Percentiles rank a stretch among this genome's conserved stretches.
These are phyloP conservation scores for Moricandia moricandioides DNA, from an alignment of 345 rosid species.

Conservation along the genomic window DNA sequence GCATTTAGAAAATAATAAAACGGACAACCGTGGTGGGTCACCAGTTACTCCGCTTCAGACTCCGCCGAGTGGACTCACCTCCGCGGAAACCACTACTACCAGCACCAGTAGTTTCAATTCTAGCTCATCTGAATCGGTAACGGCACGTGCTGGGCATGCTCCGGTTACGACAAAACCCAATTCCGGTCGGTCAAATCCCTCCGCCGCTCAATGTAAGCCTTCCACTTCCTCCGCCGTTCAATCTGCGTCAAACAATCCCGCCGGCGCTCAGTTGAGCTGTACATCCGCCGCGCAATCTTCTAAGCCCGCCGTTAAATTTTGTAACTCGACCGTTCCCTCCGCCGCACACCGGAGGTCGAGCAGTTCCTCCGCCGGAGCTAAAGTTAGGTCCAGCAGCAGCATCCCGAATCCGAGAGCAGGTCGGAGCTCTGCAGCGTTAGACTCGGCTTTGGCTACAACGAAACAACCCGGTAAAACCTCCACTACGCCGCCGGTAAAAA, in stretches of 20 bases:
- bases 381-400: not conserved
- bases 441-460: constrained; percentile 46
- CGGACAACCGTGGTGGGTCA: constrained; percentile 70
- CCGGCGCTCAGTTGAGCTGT: not conserved
- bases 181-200: constrained; percentile 17
- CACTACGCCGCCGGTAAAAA: constrained; percentile 45
- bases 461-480: constrained; percentile 54
- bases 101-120: constrained; percentile 61
- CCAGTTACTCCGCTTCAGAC: constrained; percentile 84
- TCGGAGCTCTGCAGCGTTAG: constrained; percentile 32
- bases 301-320: not conserved
- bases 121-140: constrained; percentile 77
- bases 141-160: constrained; percentile 44
- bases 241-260: not conserved
- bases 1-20: not conserved
- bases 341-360: not conserved
- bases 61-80: constrained; percentile 38
- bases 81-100: constrained; percentile 38
- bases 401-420: constrained; percentile 48
- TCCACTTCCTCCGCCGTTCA: not conserved
- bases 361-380: constrained; percentile 10
- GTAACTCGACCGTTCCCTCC: not conserved
- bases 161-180: constrained; percentile 36
- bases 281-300: not conserved
- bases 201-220: constrained; percentile 2